Base-by-base conservation (phyloP, 306 rosid genomes). In the Citrullus amarus region DNA sequence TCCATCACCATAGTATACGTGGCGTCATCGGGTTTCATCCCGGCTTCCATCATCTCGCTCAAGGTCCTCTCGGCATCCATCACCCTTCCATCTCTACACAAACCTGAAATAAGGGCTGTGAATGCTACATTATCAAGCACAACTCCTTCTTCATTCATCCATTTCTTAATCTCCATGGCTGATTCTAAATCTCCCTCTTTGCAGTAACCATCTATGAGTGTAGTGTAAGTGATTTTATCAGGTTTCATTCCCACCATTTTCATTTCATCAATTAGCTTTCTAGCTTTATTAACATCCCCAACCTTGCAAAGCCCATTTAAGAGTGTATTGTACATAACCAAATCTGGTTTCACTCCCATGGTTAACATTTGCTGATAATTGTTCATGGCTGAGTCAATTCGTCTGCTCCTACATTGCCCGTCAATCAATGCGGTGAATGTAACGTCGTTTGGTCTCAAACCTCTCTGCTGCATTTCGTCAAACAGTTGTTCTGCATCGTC, bases 221-320 rank as follows among this genome's bases (percentile, higher is more conserved):
- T 92, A 7, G 97, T 90, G 83, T 88, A 93, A 25, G 93, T 91
- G 87, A 93, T 82, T 82, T 83, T 91, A 83, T 91, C 98, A 2
- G 97, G 91, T 76, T 86, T 89, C 81, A 90, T 79, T 57, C 90
- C 90, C 46, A 62, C 75, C 53, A 16, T 60, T 75, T 73, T 86
- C 93, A 93, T 91, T 85, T 85, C 93, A 39, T 79, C 79, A 36
- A 90, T 76, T 61, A 93, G 87, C 81, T 84, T 84, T 84, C 87
- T 79, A 38, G 93, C 94, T 81, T 90, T 87, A 67, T 83, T 79
- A 66, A 90, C 66, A 81, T 93, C 85, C 50, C 98, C 93, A 75
- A 78, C 89, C 84, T 88, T 88, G 86, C 98, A 93, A 74, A 93
- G 93, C 32, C 97, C 97, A 59, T 93, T 88, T 79, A 92, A 76